phyloP scores from a whole-genome alignment of 225 moss, liverwort and hornwort species.

The Pseudisothecium myosuroides region DNA sequence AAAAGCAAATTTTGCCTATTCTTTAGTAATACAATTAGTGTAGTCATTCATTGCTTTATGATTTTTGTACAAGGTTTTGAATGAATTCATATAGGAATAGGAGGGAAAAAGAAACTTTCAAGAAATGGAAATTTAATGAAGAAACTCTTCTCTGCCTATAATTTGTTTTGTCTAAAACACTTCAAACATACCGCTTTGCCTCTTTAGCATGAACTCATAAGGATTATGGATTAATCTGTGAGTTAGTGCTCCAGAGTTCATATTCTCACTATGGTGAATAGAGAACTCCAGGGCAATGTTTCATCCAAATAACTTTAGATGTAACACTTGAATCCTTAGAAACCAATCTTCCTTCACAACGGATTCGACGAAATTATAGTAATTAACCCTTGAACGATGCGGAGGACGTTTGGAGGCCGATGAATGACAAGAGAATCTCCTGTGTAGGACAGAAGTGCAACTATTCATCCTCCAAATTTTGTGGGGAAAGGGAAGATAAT shows the following conservation, averaged over 20 bases:
- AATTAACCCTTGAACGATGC: no score
- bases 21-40: accelerated
- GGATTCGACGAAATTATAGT: not conserved
- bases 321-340: not conserved
- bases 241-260: accelerated
- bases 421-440: no score
- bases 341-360: not conserved
- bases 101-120: not conserved
- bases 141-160: accelerated
- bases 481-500: no score
- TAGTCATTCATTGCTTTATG: not conserved
- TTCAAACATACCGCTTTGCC: not conserved
- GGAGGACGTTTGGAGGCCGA: no score
- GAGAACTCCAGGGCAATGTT: no score
- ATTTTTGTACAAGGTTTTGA: not conserved
- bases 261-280: not conserved
- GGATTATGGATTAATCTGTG: accelerated
- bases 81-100: not conserved
- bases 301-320: not conserved
- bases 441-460: no score
- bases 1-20: not conserved
- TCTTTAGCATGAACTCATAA: accelerated
- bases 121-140: not conserved
- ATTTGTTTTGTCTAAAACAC: not conserved
- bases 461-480: no score